phyloP scores from a whole-genome alignment of 2,329 filamentous ascomycete species.

The Acarospora socialis region DNA sequence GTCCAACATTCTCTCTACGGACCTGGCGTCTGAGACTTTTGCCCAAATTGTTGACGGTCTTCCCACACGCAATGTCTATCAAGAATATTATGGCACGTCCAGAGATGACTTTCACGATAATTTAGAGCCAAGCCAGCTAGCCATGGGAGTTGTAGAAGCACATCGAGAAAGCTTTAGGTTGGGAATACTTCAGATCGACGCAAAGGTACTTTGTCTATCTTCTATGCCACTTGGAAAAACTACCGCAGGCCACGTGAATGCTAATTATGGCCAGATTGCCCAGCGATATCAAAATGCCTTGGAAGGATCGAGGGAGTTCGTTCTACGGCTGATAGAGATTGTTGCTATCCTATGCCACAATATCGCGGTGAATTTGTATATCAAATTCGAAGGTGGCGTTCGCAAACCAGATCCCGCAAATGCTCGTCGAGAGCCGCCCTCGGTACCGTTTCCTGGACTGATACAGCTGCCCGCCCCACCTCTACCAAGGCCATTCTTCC shows the following conservation, averaged over 20 bases:
- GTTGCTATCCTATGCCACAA: constrained; percentile 14
- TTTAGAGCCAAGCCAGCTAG: neutral
- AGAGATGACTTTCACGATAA: neutral
- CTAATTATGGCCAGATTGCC: no score
- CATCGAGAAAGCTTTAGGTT: constrained; percentile 1
- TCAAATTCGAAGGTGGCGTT: constrained; percentile 7
- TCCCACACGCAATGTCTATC: constrained; percentile 9
- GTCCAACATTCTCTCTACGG: constrained; percentile 1
- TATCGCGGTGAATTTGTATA: constrained; percentile 13
- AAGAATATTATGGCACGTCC: neutral
- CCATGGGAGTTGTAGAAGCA: constrained; percentile 1
- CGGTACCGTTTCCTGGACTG: neutral
- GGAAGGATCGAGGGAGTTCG: constrained; percentile 11
- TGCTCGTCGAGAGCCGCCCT: constrained; percentile 2
- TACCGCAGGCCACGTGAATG: no score
- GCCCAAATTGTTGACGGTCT: constrained; percentile 9
- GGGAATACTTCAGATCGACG: constrained; percentile 1
- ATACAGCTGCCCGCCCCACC: constrained; percentile 2
- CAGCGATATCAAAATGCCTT: constrained; percentile 8
- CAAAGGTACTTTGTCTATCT: no score
- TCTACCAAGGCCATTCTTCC: constrained; percentile 4
- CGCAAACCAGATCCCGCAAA: neutral
- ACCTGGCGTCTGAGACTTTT: constrained; percentile 4
- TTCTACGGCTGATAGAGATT: constrained; percentile 12
- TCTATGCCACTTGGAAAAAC: no score